Conservation (phyloP, 257 asterid genomes). For the Gentiana dahurica region DNA sequence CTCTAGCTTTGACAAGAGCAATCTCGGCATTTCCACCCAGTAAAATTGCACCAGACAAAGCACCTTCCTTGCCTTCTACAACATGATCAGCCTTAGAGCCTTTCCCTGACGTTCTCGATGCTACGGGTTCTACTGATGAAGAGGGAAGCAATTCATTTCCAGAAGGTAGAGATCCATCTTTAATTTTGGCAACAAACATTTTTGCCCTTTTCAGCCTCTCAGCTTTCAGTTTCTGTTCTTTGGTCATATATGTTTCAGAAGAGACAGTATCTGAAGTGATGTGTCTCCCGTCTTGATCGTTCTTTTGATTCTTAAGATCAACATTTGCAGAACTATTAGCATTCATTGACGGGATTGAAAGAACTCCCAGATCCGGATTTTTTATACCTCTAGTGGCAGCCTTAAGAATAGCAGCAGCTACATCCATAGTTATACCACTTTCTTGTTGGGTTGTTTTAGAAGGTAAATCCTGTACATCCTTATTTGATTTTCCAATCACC, state of each 20-base stretch:
- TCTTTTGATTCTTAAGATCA: constrained; percentile 10
- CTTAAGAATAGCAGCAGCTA: constrained; percentile 81
- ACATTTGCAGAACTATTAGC: constrained; percentile 14
- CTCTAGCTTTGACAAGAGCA: constrained; percentile 21
- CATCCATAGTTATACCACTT: constrained; percentile 48
- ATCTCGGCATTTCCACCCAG: neutral
- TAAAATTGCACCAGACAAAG: constrained; percentile 23
- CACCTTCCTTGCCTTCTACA: constrained; percentile 28
- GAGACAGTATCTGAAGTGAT: constrained; percentile 20
- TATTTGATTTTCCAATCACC: constrained; percentile 73
- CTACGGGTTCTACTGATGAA: constrained; percentile 54
- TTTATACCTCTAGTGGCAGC: constrained; percentile 79
- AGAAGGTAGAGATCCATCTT: constrained; percentile 43
- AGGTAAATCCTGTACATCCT: constrained; percentile 48
- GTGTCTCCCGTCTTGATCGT: constrained; percentile 13
- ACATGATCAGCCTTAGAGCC: constrained; percentile 20
- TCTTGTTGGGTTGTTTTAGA: constrained; percentile 33
- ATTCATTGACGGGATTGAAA: constrained; percentile 21
- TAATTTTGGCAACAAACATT: constrained; percentile 76
- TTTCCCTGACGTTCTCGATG: constrained; percentile 24
- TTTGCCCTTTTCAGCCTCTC: constrained; percentile 88
- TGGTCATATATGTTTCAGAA: constrained; percentile 37
- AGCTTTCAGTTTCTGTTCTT: constrained; percentile 78
- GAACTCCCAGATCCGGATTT: constrained; percentile 30
- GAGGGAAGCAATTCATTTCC: constrained; percentile 39